Evolutionary conservation across 257 asterid species (phyloP).

Genomic region (Solanum appendiculatum): DNA sequence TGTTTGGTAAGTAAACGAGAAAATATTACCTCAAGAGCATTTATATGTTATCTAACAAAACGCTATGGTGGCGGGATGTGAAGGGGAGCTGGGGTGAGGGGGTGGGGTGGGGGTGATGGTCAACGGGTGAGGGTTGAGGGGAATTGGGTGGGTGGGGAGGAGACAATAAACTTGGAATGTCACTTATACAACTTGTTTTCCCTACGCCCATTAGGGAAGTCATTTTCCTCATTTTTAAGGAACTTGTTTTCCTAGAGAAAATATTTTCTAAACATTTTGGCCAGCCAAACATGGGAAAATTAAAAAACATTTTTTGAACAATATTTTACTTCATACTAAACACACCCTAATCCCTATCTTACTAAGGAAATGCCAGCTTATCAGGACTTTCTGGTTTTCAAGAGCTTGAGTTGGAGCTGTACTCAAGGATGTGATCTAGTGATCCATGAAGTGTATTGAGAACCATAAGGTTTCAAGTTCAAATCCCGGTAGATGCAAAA

Average conservation of each 20-base stretch:
- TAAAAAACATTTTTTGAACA: too few relatives aligned
- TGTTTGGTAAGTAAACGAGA: background rate
- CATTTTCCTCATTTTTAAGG: background rate
- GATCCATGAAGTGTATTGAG: background rate
- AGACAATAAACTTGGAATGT: background rate
- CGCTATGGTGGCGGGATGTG: background rate
- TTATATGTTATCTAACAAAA: background rate
- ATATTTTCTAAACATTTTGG: background rate
- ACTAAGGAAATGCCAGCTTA: background rate
- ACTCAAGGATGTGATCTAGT: background rate
- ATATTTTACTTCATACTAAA: too few relatives aligned
- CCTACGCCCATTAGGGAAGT: background rate
- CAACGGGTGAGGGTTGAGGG: background rate
- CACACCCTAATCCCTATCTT: background rate
- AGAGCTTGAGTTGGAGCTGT: background rate
- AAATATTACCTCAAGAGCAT: background rate
- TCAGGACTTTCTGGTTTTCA: background rate
- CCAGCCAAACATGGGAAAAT: background rate
- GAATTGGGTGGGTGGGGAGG: background rate
- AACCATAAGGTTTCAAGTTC: background rate
- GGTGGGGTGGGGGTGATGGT: too few relatives aligned
- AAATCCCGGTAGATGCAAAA: background rate
- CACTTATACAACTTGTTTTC: background rate
- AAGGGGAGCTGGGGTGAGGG: background rate
- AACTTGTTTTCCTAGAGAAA: background rate